These are phyloP conservation scores for Talaromyces piceae DNA, from an alignment of 2,329 filamentous ascomycete species.

Conservation along the genomic window DNA sequence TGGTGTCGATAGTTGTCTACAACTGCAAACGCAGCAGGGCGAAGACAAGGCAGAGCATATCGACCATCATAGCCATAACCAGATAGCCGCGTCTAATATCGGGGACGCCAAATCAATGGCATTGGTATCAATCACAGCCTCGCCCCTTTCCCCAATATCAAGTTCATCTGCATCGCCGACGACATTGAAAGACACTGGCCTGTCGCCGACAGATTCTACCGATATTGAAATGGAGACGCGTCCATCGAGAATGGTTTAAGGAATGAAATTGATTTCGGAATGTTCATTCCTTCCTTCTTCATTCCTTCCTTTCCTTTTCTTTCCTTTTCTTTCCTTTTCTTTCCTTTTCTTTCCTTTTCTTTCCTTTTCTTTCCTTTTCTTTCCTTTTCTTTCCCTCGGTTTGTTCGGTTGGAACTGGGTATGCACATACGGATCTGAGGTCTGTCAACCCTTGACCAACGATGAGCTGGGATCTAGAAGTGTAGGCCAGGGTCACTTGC, in stretches of 20 bases:
- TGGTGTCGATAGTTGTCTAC: constrained; percentile 6
- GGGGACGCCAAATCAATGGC: neutral
- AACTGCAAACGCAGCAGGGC: neutral
- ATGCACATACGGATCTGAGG: too few species aligned
- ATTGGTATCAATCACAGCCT: neutral
- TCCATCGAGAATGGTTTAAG: neutral
- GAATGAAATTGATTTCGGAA: neutral
- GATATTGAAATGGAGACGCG: constrained; percentile 2
- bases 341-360: too few species aligned
- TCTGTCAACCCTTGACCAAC: too few species aligned
- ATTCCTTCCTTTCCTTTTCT: too few species aligned
- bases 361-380: too few species aligned
- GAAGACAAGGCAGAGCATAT: neutral
- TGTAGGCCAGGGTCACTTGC: too few species aligned
- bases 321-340: too few species aligned
- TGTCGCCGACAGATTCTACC: neutral
- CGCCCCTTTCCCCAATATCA: neutral
- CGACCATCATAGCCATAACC: neutral
- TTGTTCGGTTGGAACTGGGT: too few species aligned
- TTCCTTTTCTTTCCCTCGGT: too few species aligned
- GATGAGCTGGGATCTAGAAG: too few species aligned
- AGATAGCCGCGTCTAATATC: neutral
- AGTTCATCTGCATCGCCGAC: neutral
- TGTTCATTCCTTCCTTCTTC: too few species aligned
- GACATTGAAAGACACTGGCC: neutral